These are phyloP conservation scores for Biscogniauxia mediterranea DNA, from an alignment of 2,329 filamentous ascomycete species.

Conservation along the genomic window DNA sequence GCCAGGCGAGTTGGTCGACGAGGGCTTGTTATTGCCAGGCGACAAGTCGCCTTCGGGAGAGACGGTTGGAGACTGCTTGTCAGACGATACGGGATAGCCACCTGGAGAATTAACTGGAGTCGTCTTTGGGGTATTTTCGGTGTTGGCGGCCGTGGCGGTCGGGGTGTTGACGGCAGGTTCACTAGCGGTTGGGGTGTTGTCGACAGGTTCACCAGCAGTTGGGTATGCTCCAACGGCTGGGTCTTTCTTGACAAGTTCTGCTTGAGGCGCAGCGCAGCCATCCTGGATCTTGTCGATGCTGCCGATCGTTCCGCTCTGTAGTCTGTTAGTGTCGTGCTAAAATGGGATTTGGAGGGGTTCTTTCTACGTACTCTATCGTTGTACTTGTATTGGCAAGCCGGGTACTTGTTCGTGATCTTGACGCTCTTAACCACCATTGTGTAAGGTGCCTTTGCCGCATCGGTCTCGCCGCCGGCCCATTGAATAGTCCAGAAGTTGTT, in stretches of 20 bases:
- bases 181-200: neutral
- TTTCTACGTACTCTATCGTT: conserved; percentile 26
- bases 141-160: too few species aligned
- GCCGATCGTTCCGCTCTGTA: conserved; percentile 24
- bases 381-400: conserved; percentile 31
- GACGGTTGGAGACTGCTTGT: too few species aligned
- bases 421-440: conserved; percentile 33
- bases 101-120: neutral
- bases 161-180: too few species aligned
- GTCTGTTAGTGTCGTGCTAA: conserved; percentile 14
- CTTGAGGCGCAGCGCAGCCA: conserved; percentile 16
- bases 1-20: neutral
- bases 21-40: too few species aligned
- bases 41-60: too few species aligned
- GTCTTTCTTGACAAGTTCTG: conserved; percentile 17
- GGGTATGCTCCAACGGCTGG: conserved; percentile 10
- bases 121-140: neutral
- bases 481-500: conserved; percentile 30
- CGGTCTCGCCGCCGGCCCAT: conserved; percentile 33
- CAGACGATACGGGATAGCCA: too few species aligned
- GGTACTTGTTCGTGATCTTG: conserved; percentile 34
- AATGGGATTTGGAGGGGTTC: neutral
- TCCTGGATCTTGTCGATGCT: conserved; percentile 27
- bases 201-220: neutral
- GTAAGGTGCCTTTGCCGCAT: conserved; percentile 28